Percentiles rank a stretch among this genome's conserved stretches.
These are phyloP conservation scores for Lizonia empirigonia DNA, from an alignment of 2,329 filamentous ascomycete species.

Conservation along the genomic window DNA sequence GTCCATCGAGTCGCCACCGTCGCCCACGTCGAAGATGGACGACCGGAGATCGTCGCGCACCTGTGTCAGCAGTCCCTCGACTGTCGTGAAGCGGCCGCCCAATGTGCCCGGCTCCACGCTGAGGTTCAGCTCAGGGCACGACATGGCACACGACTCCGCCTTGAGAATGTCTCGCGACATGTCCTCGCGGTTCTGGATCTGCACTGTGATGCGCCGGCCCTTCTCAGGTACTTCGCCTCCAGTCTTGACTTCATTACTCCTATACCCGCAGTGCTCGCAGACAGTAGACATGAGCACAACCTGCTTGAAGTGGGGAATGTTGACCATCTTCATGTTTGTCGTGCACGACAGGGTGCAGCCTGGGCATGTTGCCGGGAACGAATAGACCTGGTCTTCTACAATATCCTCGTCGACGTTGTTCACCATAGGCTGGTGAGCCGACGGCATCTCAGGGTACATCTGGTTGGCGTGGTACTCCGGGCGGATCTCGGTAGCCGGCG, in stretches of 20 bases:
- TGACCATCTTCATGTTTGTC: conserved; percentile 98
- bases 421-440: conserved; percentile 37
- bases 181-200: conserved; percentile 72
- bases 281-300: conserved; percentile 95
- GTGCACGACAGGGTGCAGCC: conserved; percentile 85
- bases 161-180: conserved; percentile 93
- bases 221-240: conserved; percentile 88
- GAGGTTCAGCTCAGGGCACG: conserved; percentile 85
- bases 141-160: conserved; percentile 86
- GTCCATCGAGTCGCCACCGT: conserved; percentile 81
- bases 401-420: conserved; percentile 71
- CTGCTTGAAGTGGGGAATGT: conserved; percentile 97
- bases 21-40: conserved; percentile 81
- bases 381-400: conserved; percentile 89
- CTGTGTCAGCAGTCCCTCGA: conserved; percentile 91
- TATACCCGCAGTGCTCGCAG: conserved; percentile 90
- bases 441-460: conserved; percentile 52
- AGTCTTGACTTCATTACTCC: conserved; percentile 96
- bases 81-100: conserved; percentile 93
- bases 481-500: conserved; percentile 62
- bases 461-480: conserved; percentile 58
- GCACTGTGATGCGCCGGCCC: conserved; percentile 81
- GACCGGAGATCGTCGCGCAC: conserved; percentile 86
- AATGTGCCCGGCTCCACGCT: conserved; percentile 91
- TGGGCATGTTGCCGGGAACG: conserved; percentile 88